A percentile compares a stretch with the other conserved stretches of the same genome.
These are phyloP conservation scores for Calophaca sinica DNA, from an alignment of 306 rosid species.

Conservation along the genomic window DNA sequence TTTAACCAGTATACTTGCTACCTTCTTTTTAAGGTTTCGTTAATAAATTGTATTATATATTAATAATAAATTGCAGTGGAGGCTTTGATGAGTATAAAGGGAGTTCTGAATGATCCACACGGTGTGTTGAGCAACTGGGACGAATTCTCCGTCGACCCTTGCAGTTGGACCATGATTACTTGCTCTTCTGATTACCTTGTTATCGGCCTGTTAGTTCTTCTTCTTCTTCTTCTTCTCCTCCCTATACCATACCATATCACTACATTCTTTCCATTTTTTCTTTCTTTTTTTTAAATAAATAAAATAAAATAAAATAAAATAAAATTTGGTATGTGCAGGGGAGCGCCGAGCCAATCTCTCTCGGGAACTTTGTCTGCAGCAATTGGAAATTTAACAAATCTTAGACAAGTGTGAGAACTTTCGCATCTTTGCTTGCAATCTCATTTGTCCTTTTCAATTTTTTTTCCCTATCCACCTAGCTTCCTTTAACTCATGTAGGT, in stretches of 20 bases:
- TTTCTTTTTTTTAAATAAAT: too few species aligned
- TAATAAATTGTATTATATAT: too few species aligned
- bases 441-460: background rate
- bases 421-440: background rate
- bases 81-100: constrained; percentile 73
- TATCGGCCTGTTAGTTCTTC: constrained; percentile 74
- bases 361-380: constrained; percentile 82
- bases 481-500: background rate
- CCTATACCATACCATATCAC: background rate
- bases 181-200: constrained; percentile 81
- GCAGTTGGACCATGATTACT: constrained; percentile 96
- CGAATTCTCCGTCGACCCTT: constrained; percentile 90
- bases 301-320: too few species aligned
- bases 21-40: background rate
- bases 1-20: background rate
- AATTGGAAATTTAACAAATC: constrained; percentile 82
- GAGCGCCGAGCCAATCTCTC: constrained; percentile 94
- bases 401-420: constrained; percentile 82
- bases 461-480: too few species aligned
- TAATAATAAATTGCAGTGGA: constrained; percentile 59
- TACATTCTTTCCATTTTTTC: constrained; percentile 17
- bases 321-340: constrained; percentile 52
- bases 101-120: constrained; percentile 73
- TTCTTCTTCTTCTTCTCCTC: too few species aligned
- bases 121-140: constrained; percentile 88